These are phyloP conservation scores for Talaromyces sp. DNA, from an alignment of 2,329 filamentous ascomycete species.

Conservation along the genomic window DNA sequence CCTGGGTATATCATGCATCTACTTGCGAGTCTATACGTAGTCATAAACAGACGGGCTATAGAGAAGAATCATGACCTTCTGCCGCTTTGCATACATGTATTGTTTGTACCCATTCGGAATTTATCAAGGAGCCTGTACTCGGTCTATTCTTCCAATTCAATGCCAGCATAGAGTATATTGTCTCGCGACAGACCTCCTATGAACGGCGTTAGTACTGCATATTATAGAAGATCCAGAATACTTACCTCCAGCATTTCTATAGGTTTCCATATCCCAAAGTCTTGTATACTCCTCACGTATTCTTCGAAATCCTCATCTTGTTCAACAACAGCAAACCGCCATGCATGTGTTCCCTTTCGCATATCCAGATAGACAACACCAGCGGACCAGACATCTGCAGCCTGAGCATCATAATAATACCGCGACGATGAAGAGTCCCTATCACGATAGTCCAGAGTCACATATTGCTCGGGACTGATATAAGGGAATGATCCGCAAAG, in stretches of 20 bases:
- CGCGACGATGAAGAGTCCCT: constrained; percentile 34
- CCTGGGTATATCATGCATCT: neutral
- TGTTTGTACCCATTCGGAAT: constrained; percentile 86
- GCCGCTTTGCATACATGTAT: constrained; percentile 85
- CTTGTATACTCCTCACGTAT: constrained; percentile 74
- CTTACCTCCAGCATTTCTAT: constrained; percentile 71
- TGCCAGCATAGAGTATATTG: constrained; percentile 90
- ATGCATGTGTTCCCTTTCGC: constrained; percentile 82
- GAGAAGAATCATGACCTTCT: constrained; percentile 58
- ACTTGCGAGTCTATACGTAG: neutral
- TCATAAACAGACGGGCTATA: constrained; percentile 43
- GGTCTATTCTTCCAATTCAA: constrained; percentile 77
- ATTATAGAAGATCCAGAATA: constrained; percentile 34
- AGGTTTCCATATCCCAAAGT: constrained; percentile 78
- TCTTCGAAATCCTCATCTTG: constrained; percentile 84
- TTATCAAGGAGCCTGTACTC: constrained; percentile 78
- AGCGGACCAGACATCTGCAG: constrained; percentile 90
- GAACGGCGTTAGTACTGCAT: neutral
- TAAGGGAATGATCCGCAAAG: constrained; percentile 88
- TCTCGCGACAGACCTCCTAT: constrained; percentile 80
- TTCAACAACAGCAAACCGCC: constrained; percentile 79
- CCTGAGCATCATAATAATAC: constrained; percentile 74
- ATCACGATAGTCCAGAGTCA: constrained; percentile 46
- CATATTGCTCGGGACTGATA: constrained; percentile 82
- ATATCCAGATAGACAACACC: constrained; percentile 95